Evolutionary conservation across 1,284 basidiomycete genomes (phyloP).

Genomic region (Omphalotus olearius): DNA sequence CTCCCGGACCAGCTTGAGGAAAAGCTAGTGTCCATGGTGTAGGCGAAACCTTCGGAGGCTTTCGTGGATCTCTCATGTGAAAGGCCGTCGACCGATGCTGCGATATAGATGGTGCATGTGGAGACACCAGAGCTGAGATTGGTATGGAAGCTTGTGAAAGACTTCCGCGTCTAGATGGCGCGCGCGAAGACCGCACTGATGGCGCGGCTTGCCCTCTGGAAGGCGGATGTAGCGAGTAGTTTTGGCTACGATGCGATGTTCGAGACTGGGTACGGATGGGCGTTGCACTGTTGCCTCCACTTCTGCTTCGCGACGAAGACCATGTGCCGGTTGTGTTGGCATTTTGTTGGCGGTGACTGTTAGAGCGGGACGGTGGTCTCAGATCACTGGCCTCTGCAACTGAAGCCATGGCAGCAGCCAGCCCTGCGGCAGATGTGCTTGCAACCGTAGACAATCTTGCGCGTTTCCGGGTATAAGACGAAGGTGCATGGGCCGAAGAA

Average conservation of each 20-base stretch:
- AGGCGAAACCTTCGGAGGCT: constrained; percentile 49
- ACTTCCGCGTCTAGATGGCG: constrained; percentile 28
- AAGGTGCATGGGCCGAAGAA: constrained; percentile 50
- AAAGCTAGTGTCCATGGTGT: constrained; percentile 61
- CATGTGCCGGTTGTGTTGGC: constrained; percentile 46
- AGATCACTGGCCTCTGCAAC: constrained; percentile 14
- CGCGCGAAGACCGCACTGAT: neutral
- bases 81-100: constrained; percentile 45
- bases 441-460: constrained; percentile 50
- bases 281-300: constrained; percentile 10
- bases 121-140: constrained; percentile 68
- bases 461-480: constrained; percentile 66
- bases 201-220: constrained; percentile 15
- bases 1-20: constrained; percentile 18
- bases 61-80: constrained; percentile 76
- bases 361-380: constrained; percentile 18
- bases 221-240: constrained; percentile 26
- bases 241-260: constrained; percentile 15
- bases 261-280: constrained; percentile 19
- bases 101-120: constrained; percentile 66
- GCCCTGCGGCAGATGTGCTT: constrained; percentile 25
- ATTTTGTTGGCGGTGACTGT: constrained; percentile 21
- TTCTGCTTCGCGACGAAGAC: constrained; percentile 44
- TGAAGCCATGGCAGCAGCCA: constrained; percentile 10
- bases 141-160: constrained; percentile 69